Conservation (phyloP, 768 basidiomycete genomes). For the Calocera cornea region DNA sequence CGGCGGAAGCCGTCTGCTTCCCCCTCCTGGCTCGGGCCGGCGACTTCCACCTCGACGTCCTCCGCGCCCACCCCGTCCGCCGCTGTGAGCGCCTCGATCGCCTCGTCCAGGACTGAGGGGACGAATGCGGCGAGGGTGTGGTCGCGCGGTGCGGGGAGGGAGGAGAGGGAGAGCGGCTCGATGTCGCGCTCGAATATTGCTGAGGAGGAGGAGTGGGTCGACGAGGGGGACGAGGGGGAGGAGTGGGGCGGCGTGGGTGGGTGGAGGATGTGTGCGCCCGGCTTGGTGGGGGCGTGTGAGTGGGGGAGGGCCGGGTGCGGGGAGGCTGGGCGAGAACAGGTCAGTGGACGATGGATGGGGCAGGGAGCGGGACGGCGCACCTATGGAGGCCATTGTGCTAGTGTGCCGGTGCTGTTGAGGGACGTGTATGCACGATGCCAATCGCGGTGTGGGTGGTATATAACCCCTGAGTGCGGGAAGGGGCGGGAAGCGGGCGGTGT, state of each 20-base stretch:
- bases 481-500: too few species aligned
- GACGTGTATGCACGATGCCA: too few species aligned
- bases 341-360: too few species aligned
- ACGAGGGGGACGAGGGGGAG: background rate
- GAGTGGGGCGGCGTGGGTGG: background rate
- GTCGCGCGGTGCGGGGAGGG: slow-evolving; percentile 17
- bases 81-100: slow-evolving; percentile 52
- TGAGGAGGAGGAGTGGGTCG: slow-evolving; percentile 57
- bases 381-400: background rate
- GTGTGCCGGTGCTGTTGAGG: background rate
- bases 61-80: background rate
- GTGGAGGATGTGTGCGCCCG: background rate
- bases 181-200: slow-evolving; percentile 90
- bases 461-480: too few species aligned
- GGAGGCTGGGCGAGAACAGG: background rate
- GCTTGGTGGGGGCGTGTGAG: background rate
- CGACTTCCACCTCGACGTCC: background rate
- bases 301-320: background rate
- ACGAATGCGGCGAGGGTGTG: slow-evolving; percentile 25
- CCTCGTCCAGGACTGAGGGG: slow-evolving; percentile 73
- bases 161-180: slow-evolving; percentile 29
- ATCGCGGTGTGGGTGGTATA: too few species aligned
- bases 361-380: background rate
- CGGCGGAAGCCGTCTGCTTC: slow-evolving; percentile 24
- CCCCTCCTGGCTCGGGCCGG: slow-evolving; percentile 40